Conservation (phyloP, 2,329 filamentous ascomycete species). For the Ophiostoma ulmi region DNA sequence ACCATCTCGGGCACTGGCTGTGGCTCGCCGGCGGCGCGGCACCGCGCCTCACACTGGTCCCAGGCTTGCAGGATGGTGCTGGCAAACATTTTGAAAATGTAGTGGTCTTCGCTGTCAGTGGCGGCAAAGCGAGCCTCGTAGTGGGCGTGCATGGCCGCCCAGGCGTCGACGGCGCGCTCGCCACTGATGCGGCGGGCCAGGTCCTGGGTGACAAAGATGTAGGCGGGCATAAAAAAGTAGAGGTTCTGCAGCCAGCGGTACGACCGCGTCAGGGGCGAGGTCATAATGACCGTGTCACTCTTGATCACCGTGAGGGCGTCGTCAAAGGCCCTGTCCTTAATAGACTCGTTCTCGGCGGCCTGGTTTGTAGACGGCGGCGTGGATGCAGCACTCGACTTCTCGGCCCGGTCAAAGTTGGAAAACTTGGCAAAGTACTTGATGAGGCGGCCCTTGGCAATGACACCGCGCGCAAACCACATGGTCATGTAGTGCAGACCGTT, state of each 20-base stretch:
- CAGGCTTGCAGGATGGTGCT: constrained; percentile 20
- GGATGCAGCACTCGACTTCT: constrained; percentile 15
- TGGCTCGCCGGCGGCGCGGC: background rate
- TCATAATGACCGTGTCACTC: constrained; percentile 36
- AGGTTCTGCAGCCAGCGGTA: constrained; percentile 37
- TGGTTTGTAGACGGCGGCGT: background rate
- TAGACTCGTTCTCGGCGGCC: constrained; percentile 16
- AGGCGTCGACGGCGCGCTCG: constrained; percentile 32
- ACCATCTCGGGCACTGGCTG: constrained; percentile 16
- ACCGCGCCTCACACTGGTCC: constrained; percentile 20
- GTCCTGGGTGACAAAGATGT: constrained; percentile 38
- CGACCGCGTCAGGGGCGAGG: constrained; percentile 33
- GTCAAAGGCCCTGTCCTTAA: constrained; percentile 31
- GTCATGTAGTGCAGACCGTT: constrained; percentile 42
- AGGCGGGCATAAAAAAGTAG: constrained; percentile 40
- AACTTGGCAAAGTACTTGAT: constrained; percentile 42
- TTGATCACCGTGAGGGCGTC: constrained; percentile 37
- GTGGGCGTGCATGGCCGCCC: constrained; percentile 35
- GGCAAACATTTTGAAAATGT: constrained; percentile 21
- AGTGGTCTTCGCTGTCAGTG: constrained; percentile 10
- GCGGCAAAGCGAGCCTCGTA: constrained; percentile 29
- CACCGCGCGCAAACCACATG: constrained; percentile 37
- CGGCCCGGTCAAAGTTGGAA: constrained; percentile 17
- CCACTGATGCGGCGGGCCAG: constrained; percentile 31
- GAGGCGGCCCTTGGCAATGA: constrained; percentile 47